phyloP scores from a whole-genome alignment of 1,284 basidiomycete species.

The Apiotrichum mycotoxinovorans region DNA sequence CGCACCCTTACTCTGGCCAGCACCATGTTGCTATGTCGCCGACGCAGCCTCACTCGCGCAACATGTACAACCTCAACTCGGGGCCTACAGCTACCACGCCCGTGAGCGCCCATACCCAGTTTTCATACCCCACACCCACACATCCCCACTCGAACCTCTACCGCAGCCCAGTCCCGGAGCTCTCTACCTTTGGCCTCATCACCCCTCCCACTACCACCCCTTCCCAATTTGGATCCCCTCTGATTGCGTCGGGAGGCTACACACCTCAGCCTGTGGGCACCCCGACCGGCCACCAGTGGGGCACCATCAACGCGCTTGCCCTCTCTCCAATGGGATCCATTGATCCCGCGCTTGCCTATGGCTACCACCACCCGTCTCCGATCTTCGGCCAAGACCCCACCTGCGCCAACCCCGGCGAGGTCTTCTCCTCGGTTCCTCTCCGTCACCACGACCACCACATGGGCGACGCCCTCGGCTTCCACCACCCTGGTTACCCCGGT shows the following conservation, averaged over 20 bases:
- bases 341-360: conserved; percentile 1
- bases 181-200: conserved; percentile 12
- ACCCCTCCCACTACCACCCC: conserved; percentile 17
- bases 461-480: not conserved
- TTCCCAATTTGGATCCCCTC: conserved; percentile 14
- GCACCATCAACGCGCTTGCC: conserved; percentile 13
- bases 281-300: conserved; percentile 13
- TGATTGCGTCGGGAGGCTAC: conserved; percentile 12
- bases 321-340: conserved; percentile 3
- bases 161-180: conserved; percentile 11
- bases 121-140: not conserved
- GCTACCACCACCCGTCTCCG: conserved; percentile 13
- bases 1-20: conserved; percentile 15
- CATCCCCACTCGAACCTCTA: conserved; percentile 8
- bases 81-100: not conserved
- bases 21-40: conserved; percentile 3
- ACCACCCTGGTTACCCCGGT: not conserved
- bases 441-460: not conserved
- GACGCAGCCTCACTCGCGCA: conserved; percentile 8
- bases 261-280: conserved; percentile 6
- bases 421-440: conserved; percentile 6
- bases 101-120: not conserved
- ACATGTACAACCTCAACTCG: conserved; percentile 9
- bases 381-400: conserved; percentile 9
- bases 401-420: conserved; percentile 8